A percentile compares a stretch with the other conserved stretches of the same genome.
Conservation (phyloP, 495 filamentous ascomycete genomes). For the Copromyces sp. region DNA sequence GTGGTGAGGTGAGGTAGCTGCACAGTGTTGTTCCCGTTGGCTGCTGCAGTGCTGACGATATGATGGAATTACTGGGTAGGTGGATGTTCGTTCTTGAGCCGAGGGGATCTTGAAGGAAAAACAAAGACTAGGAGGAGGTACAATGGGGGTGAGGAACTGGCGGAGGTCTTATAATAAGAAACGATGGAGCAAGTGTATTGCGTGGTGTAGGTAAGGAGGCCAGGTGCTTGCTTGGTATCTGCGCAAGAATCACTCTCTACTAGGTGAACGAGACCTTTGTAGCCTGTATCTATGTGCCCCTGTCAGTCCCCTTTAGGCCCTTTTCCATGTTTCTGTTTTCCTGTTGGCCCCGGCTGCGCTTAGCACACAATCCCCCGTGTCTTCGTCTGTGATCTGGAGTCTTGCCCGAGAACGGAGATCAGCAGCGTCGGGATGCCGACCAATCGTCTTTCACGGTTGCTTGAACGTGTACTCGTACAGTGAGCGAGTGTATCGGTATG, state of each 20-base stretch:
- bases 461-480: conserved; percentile 1
- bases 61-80: background rate
- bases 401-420: conserved; percentile 29
- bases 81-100: background rate
- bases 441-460: conserved; percentile 28
- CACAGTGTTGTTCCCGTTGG: background rate
- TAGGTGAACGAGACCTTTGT: background rate
- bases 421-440: conserved; percentile 7
- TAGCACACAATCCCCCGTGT: background rate
- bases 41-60: background rate
- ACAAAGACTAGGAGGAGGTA: background rate
- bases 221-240: background rate
- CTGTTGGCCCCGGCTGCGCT: background rate
- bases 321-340: conserved; percentile 3
- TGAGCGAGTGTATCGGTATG: background rate
- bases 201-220: background rate
- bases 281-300: background rate
- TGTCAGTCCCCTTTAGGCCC: background rate
- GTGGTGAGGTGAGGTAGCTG: background rate
- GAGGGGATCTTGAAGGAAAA: background rate
- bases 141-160: background rate
- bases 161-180: background rate
- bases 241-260: background rate
- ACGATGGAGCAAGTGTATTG: background rate
- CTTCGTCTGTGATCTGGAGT: background rate